Base-by-base conservation (phyloP, 139 green algal species). In the Tetradesmus obliquus region DNA sequence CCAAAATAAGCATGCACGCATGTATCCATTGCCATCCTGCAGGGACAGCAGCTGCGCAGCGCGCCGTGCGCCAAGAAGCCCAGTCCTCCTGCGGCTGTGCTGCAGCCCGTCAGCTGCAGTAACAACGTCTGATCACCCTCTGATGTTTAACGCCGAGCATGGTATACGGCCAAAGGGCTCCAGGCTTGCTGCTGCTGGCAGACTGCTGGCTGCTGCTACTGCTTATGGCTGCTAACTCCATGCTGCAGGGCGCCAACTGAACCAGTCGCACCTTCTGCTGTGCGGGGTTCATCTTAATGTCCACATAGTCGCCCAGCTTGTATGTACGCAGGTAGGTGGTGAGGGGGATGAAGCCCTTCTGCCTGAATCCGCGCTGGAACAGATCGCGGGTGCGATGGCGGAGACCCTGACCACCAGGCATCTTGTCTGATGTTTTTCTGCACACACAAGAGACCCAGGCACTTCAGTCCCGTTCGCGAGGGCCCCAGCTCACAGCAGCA, bases 281-380 rank as follows among this genome's bases (percentile, higher is more conserved):
- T 51, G 98, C 96, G 81, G 95, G 93, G 94, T 99, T 99, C 80
- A 99, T 97, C 94, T 99, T 99, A 94, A 99, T 98, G 96, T 99
- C 98, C 22, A 99, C 98, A 94, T 98, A 99, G 95, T 99, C 98
- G 55, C 98, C 98, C 66, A 99, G 85, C 95, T 98, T 98, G 96
- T 98, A 99, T 86, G 85, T 97, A 79, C 97, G 96, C 95, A 99
- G 96, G 96, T 99, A 99, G 10, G 94, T 97, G 72, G 96, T 96
- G 13, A 99, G 91, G 69, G 95, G 95, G 93, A 99, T 99, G 95
- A 95, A 97, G 72, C 98, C 98, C 90, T 99, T 96, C 87, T 97
- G 92, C 82, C 97, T 93, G 94, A 97, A 98, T 79, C 93, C 95
- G 69, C 96, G 94, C 32, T 95, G 96, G 95, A 99, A 99, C 60